Conservation (phyloP, 306 rosid genomes). For the Lithocarpus polystachyus region DNA sequence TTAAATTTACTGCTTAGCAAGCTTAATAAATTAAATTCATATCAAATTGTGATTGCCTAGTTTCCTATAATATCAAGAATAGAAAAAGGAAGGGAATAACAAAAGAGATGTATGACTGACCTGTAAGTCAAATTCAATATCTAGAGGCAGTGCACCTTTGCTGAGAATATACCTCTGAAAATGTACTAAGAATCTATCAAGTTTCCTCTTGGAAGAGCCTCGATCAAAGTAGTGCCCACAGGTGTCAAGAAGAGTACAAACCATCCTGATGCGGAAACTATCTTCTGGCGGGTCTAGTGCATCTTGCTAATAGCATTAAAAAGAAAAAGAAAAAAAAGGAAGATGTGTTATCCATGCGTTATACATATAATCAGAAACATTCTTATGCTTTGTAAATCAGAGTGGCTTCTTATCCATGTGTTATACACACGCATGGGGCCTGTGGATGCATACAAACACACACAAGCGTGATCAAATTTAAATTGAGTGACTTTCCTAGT, state of each 20-base stretch:
- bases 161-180: slow-evolving; percentile 91
- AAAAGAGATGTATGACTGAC: slow-evolving; percentile 38
- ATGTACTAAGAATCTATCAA: slow-evolving; percentile 76
- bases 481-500: background rate
- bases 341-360: background rate
- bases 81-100: background rate
- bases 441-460: background rate
- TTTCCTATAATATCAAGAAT: background rate
- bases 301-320: slow-evolving; percentile 70
- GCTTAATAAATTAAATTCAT: background rate
- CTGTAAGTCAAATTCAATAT: slow-evolving; percentile 94
- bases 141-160: slow-evolving; percentile 88
- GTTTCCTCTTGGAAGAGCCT: slow-evolving; percentile 98
- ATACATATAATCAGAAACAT: background rate
- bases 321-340: background rate
- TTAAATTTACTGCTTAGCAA: background rate
- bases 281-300: slow-evolving; percentile 94
- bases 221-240: slow-evolving; percentile 98
- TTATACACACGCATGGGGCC: background rate
- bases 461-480: background rate
- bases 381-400: background rate
- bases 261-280: slow-evolving; percentile 93
- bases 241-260: slow-evolving; percentile 88
- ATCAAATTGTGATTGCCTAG: background rate
- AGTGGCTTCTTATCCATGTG: background rate